phyloP scores from a whole-genome alignment of 768 basidiomycete species.

The Clitopilus passeckerianus region DNA sequence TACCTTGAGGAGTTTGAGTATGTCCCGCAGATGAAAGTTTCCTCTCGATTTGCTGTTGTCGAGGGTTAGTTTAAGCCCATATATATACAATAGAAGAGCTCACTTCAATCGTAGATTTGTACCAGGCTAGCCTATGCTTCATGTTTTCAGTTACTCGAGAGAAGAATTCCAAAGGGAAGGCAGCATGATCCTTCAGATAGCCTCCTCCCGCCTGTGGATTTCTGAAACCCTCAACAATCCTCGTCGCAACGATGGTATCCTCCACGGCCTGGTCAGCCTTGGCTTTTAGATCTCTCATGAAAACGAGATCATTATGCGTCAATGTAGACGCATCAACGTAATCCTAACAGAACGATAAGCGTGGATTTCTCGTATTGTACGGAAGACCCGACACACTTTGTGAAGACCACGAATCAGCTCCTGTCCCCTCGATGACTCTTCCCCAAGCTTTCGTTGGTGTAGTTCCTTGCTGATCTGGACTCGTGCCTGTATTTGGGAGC shows the following conservation, averaged over 20 bases:
- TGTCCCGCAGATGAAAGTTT: constrained; percentile 66
- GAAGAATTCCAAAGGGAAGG: constrained; percentile 86
- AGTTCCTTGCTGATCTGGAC: constrained; percentile 78
- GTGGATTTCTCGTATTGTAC: not conserved
- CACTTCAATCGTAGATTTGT: constrained; percentile 78
- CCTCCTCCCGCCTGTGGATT: constrained; percentile 68
- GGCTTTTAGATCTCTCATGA: constrained; percentile 64
- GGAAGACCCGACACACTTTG: constrained; percentile 38
- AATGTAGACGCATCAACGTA: constrained; percentile 55
- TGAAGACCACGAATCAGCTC: constrained; percentile 63
- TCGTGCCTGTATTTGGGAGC: constrained; percentile 69
- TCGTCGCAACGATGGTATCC: constrained; percentile 74
- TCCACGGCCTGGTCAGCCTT: constrained; percentile 77
- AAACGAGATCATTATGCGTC: constrained; percentile 61
- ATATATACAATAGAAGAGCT: constrained; percentile 3
- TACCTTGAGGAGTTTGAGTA: constrained; percentile 76
- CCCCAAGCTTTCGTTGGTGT: constrained; percentile 69
- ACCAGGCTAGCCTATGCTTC: constrained; percentile 69
- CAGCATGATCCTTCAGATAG: constrained; percentile 72
- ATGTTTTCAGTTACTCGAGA: constrained; percentile 67
- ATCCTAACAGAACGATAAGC: constrained; percentile 41
- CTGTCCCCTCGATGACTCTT: constrained; percentile 69
- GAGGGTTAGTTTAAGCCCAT: not conserved
- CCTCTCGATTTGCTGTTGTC: constrained; percentile 71
- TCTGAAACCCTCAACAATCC: constrained; percentile 73